Evolutionary conservation across 495 filamentous ascomycete species (phyloP).

Genomic region (Penicillium turbatum): DNA sequence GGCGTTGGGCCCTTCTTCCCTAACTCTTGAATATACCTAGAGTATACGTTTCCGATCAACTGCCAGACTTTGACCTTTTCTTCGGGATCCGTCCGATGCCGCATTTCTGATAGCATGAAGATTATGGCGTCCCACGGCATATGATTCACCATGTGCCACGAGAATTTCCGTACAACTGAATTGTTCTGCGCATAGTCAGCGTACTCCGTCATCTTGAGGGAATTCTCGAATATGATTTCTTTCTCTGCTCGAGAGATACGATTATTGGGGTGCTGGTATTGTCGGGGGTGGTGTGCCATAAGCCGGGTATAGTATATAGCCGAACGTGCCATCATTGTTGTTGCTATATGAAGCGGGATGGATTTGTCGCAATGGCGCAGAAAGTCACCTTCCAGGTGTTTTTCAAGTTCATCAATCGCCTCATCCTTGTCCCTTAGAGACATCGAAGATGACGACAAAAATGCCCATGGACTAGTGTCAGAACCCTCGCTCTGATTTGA

Average conservation of each 20-base stretch:
- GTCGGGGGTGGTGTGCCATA: conserved; percentile 41
- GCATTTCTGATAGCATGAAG: conserved; percentile 38
- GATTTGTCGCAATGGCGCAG: conserved; percentile 54
- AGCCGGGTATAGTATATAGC: conserved; percentile 33
- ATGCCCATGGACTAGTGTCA: conserved; percentile 30
- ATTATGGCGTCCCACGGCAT: conserved; percentile 44
- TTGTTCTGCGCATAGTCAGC: conserved; percentile 26
- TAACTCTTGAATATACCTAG: conserved; percentile 23
- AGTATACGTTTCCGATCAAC: conserved; percentile 29
- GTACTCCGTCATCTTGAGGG: conserved; percentile 36
- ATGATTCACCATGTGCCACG: conserved; percentile 35
- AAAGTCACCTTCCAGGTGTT: conserved; percentile 41
- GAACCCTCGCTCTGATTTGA: conserved; percentile 17
- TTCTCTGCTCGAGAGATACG: conserved; percentile 32
- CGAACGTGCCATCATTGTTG: conserved; percentile 41
- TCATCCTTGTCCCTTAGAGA: conserved; percentile 47
- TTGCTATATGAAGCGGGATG: conserved; percentile 58
- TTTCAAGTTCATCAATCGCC: conserved; percentile 34
- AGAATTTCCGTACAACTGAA: conserved; percentile 25
- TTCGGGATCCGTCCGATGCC: conserved; percentile 22
- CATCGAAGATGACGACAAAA: conserved; percentile 28
- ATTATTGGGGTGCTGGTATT: conserved; percentile 25
- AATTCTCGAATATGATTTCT: conserved; percentile 36
- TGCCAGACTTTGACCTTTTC: conserved; percentile 34
- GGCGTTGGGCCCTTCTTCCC: conserved; percentile 17